phyloP scores from a whole-genome alignment of 257 asterid genomes.

The Paraleonurus japonicus region DNA sequence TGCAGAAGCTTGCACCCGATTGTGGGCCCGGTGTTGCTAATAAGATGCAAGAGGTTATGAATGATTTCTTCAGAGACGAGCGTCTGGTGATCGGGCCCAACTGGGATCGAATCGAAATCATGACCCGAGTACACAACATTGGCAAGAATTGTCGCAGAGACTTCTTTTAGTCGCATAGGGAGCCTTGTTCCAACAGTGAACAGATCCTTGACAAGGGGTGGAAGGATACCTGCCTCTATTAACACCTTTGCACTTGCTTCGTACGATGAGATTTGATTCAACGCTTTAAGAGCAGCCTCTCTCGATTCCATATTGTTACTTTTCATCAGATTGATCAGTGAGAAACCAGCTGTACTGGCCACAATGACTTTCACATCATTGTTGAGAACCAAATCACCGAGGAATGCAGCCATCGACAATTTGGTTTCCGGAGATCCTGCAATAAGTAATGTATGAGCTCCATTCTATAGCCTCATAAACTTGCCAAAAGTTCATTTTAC shows the following conservation, averaged over 20 bases:
- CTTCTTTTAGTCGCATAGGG: slow-evolving; percentile 78
- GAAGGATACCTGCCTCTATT: slow-evolving; percentile 90
- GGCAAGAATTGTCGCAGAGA: slow-evolving; percentile 87
- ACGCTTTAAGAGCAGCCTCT: slow-evolving; percentile 88
- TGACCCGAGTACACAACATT: slow-evolving; percentile 77
- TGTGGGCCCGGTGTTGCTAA: slow-evolving; percentile 93
- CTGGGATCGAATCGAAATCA: slow-evolving; percentile 63
- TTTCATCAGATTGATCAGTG: slow-evolving; percentile 78
- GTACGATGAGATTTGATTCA: slow-evolving; percentile 80
- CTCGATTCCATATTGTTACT: slow-evolving; percentile 50
- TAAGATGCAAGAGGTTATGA: slow-evolving; percentile 76
- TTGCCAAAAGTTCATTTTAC: background rate
- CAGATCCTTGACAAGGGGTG: slow-evolving; percentile 88
- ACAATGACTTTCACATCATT: slow-evolving; percentile 76
- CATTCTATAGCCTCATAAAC: background rate
- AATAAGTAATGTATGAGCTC: background rate
- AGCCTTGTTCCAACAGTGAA: slow-evolving; percentile 70
- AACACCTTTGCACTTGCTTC: slow-evolving; percentile 78
- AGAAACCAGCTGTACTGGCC: slow-evolving; percentile 69
- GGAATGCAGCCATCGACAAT: slow-evolving; percentile 80
- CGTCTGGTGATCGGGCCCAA: slow-evolving; percentile 77
- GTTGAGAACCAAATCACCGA: slow-evolving; percentile 82
- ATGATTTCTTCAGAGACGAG: slow-evolving; percentile 80
- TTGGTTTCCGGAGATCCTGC: slow-evolving; percentile 85
- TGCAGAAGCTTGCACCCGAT: slow-evolving; percentile 92